A percentile compares a stretch with the other conserved stretches of the same genome.
Conservation (phyloP, 2,329 filamentous ascomycete species). For the Aspergillus intermedius region DNA sequence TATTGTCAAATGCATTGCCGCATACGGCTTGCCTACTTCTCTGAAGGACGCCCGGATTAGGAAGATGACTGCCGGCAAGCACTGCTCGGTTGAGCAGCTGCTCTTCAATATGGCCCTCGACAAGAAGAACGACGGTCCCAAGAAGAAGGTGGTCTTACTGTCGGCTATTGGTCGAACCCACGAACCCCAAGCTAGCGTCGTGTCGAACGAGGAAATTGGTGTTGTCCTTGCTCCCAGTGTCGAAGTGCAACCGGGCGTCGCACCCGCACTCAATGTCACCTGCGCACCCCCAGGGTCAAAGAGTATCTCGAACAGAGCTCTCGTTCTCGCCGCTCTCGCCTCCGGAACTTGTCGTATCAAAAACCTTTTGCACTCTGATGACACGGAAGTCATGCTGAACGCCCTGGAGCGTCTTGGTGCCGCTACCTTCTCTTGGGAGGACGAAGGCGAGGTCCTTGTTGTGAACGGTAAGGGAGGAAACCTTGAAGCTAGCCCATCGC, state of each 20-base stretch:
- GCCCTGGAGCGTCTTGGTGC: conserved; percentile 80
- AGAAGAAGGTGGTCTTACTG: conserved; percentile 92
- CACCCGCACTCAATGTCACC: conserved; percentile 58
- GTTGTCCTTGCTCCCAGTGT: conserved; percentile 76
- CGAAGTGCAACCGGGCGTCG: conserved; percentile 65
- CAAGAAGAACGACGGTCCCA: conserved; percentile 94
- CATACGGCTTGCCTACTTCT: conserved; percentile 82
- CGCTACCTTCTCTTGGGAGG: conserved; percentile 87
- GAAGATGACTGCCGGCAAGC: conserved; percentile 76
- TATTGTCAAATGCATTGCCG: conserved; percentile 86
- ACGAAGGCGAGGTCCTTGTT: conserved; percentile 83
- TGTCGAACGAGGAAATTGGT: conserved; percentile 78
- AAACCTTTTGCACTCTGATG: conserved; percentile 91
- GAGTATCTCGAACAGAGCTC: conserved; percentile 91
- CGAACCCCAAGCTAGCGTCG: conserved; percentile 80
- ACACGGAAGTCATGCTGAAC: conserved; percentile 94
- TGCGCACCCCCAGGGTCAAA: conserved; percentile 93
- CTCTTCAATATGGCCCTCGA: conserved; percentile 94
- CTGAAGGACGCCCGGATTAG: conserved; percentile 75
- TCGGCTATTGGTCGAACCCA: conserved; percentile 83
- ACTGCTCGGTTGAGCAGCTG: conserved; percentile 77
- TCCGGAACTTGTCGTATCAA: conserved; percentile 78
- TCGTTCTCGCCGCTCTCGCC: conserved; percentile 88
- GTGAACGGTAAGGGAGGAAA: conserved; percentile 87
- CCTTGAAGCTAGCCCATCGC: conserved; percentile 65